Conservation (phyloP, 2,329 filamentous ascomycete genomes). For the Thielaviopsis musarum region DNA sequence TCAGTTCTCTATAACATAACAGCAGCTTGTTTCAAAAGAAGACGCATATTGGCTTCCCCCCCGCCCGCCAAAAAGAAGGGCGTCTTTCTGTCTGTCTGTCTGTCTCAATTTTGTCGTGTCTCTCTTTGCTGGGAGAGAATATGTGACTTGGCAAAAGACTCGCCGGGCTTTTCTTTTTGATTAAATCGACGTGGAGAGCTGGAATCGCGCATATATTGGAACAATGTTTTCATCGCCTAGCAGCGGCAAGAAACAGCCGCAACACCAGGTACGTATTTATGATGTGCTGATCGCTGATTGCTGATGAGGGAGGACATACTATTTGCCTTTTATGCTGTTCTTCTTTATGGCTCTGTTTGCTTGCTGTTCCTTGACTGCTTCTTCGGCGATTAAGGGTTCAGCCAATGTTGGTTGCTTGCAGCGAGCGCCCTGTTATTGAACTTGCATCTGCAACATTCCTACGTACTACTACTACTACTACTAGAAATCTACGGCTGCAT, state of each 20-base stretch:
- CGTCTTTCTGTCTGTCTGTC: background rate
- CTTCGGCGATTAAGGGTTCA: too few relatives aligned
- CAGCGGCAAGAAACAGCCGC: slow-evolving; percentile 47
- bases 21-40: too few relatives aligned
- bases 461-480: too few relatives aligned
- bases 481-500: background rate
- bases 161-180: background rate
- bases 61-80: background rate
- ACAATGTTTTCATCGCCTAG: slow-evolving; percentile 49
- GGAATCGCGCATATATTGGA: background rate
- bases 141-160: background rate
- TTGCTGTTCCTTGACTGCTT: too few relatives aligned
- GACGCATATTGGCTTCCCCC: background rate
- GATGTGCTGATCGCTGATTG: too few relatives aligned
- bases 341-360: too few relatives aligned
- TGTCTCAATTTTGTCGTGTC: background rate
- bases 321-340: too few relatives aligned
- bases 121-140: background rate
- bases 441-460: too few relatives aligned
- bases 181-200: background rate
- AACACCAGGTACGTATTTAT: slow-evolving; percentile 44
- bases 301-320: too few relatives aligned
- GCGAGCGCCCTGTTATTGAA: too few relatives aligned
- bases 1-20: too few relatives aligned
- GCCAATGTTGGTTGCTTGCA: too few relatives aligned